These are phyloP conservation scores for Senecio squalidus DNA, from an alignment of 140 eudicot species.

Conservation along the genomic window DNA sequence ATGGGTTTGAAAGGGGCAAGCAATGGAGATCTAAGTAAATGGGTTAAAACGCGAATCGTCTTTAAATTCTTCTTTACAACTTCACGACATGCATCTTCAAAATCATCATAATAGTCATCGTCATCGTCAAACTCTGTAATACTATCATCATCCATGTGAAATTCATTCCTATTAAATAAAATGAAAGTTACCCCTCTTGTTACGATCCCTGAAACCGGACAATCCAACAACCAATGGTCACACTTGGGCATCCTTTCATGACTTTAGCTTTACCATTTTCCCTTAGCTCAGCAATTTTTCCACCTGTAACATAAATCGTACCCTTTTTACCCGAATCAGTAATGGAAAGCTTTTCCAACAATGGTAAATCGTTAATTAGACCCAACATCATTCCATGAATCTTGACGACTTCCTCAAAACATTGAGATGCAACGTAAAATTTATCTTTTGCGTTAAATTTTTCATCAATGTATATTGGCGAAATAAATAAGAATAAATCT, in stretches of 20 bases:
- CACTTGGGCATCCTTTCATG: not conserved
- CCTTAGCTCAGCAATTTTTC: not conserved
- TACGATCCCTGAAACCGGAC: slow-evolving; percentile 5
- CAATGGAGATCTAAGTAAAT: slow-evolving; percentile 69
- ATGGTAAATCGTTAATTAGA: not conserved
- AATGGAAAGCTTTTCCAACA: not conserved
- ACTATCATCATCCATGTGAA: not conserved
- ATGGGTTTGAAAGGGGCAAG: slow-evolving; percentile 92
- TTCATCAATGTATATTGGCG: not conserved
- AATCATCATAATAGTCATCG: not conserved
- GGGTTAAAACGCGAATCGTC: slow-evolving; percentile 1
- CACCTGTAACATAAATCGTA: not conserved
- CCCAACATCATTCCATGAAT: not conserved
- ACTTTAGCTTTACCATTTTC: no score
- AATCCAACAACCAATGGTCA: not conserved
- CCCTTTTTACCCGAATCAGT: not conserved
- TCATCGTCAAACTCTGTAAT: not conserved
- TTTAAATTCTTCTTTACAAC: not conserved
- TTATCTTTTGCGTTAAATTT: not conserved
- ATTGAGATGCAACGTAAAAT: not conserved
- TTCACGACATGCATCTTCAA: not conserved
- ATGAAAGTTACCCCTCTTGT: not conserved
- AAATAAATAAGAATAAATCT: not conserved
- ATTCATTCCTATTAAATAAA: not conserved
- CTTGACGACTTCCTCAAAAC: not conserved